These are phyloP conservation scores for Priceomyces carsonii DNA, from an alignment of 805 yeast genomes.

Conservation along the genomic window DNA sequence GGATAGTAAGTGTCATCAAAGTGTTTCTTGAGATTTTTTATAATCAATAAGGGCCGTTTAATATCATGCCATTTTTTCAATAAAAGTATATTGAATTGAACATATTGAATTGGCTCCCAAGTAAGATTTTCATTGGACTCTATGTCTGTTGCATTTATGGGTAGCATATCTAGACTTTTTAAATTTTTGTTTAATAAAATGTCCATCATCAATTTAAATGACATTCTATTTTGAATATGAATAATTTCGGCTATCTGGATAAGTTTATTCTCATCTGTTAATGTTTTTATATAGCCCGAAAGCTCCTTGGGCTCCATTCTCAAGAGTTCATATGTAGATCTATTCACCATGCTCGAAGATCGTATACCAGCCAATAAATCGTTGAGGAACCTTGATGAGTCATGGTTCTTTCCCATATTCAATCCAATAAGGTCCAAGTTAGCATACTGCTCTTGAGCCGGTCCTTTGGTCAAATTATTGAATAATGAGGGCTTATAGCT, in stretches of 20 bases:
- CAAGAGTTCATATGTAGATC: slow-evolving; percentile 14
- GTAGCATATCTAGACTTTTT: slow-evolving; percentile 16
- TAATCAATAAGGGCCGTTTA: slow-evolving; percentile 30
- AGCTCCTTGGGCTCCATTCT: slow-evolving; percentile 18
- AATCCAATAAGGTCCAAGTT: slow-evolving; percentile 10
- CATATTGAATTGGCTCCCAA: slow-evolving; percentile 21
- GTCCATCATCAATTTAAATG: slow-evolving; percentile 24
- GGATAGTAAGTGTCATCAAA: slow-evolving; percentile 26
- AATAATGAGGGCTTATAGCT: slow-evolving; percentile 35
- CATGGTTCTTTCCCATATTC: slow-evolving; percentile 3
- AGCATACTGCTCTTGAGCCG: slow-evolving; percentile 29
- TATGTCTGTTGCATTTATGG: slow-evolving; percentile 14
- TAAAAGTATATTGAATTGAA: slow-evolving; percentile 30
- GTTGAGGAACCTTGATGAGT: slow-evolving; percentile 13
- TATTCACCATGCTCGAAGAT: slow-evolving; percentile 5
- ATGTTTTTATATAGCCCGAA: slow-evolving; percentile 16
- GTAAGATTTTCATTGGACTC: slow-evolving; percentile 10
- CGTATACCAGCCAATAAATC: slow-evolving; percentile 28
- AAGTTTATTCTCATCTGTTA: slow-evolving; percentile 18
- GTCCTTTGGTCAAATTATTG: slow-evolving; percentile 31
- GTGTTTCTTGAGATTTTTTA: slow-evolving; percentile 28
- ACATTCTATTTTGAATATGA: slow-evolving; percentile 25
- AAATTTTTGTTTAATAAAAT: slow-evolving; percentile 28
- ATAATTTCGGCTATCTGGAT: slow-evolving; percentile 23
- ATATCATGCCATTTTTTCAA: slow-evolving; percentile 38